Evolutionary conservation across 2,329 filamentous ascomycete genomes (phyloP), one percentile per base, ranked within the genome.

Genomic region (Dothideomycetes sp.): DNA sequence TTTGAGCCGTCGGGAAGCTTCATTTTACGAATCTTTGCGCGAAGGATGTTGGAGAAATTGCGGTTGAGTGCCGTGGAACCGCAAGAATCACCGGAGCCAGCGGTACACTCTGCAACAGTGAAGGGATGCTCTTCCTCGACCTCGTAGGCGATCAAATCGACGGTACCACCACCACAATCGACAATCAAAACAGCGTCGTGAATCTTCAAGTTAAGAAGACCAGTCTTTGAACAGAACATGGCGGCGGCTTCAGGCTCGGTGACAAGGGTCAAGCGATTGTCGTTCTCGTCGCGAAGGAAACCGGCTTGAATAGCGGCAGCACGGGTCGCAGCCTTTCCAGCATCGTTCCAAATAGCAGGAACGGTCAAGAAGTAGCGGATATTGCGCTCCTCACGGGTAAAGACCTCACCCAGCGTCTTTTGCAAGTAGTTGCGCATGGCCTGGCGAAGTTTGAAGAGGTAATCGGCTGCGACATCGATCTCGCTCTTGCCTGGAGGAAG

Each of bases 301-400:
- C 91, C 91, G 46, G 91, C 91, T 65, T 96, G 89, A 51, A 96
- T 94, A 50, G 91, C 91, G 17, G 91, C 91, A 12, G 88, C 85
- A 67, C 91, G 80, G 11, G 91, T 96, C 27, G 91, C 91, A 44
- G 91, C 91, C 68, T 98, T 98, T 53, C 88, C 91, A 32, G 91
- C 89, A 67, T 96, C 91, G 62, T 96, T 96, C 91, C 91, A 96
- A 53, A 98, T 96, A 52, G 91, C 91, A 15, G 91, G 91, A n/a
- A 98, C 91, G 2, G 91, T 98, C 53, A 98, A 71, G 63, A 95
- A 96, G 66, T 96, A 96, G 53, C 86, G 78, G 54, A 96, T 98
- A 63, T 96, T 96, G 56, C 89, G 82, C 70, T 96, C 91, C 68
- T 96, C 91, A 63, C 91, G 76, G 65, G 93, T 94, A 65, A 96